Conservation (phyloP, 2,329 filamentous ascomycete genomes). For the Claviceps citrina region DNA sequence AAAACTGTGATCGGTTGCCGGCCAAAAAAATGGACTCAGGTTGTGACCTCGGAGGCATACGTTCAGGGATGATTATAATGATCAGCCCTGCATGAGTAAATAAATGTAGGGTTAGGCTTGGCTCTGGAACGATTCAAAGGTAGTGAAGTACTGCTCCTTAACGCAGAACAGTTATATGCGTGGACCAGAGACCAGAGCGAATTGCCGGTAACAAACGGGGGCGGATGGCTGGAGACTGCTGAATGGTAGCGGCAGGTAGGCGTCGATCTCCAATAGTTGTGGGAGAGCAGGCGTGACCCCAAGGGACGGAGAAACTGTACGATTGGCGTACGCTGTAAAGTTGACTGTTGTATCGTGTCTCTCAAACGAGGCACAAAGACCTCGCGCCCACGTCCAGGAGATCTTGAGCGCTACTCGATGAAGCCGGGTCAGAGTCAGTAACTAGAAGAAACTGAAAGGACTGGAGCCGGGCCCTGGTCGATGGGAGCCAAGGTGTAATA, state of each 20-base stretch:
- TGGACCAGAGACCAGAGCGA: not conserved
- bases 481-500: not conserved
- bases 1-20: no score
- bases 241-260: not conserved
- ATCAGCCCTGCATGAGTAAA: slow-evolving; percentile 2
- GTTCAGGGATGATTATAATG: slow-evolving; percentile 1
- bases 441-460: no score
- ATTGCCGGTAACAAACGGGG: not conserved
- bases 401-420: not conserved
- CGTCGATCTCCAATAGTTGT: not conserved
- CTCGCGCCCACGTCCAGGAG: not conserved
- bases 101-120: not conserved
- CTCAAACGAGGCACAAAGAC: not conserved
- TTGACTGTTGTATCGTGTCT: not conserved
- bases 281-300: not conserved
- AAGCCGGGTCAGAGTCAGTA: slow-evolving; percentile 4
- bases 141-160: not conserved
- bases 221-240: not conserved
- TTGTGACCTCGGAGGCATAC: not conserved
- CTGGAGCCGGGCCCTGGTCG: not conserved
- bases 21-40: not conserved
- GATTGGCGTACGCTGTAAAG: not conserved
- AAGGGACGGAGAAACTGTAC: not conserved
- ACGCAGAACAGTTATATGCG: not conserved
- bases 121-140: not conserved